phyloP scores from a whole-genome alignment of 2,329 filamentous ascomycete species.

The Nemania sp. region DNA sequence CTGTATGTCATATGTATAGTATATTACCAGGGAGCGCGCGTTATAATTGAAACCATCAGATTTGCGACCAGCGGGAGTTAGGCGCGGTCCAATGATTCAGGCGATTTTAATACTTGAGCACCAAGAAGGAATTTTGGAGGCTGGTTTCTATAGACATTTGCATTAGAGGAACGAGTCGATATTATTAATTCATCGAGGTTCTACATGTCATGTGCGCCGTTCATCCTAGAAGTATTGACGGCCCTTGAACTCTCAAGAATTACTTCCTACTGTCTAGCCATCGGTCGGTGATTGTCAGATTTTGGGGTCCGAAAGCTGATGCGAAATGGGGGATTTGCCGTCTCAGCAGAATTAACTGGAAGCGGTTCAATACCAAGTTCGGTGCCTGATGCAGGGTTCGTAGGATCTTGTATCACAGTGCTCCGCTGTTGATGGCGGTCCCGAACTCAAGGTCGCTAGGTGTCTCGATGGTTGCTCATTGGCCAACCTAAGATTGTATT shows the following conservation, averaged over 20 bases:
- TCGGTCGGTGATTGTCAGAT: too few relatives aligned
- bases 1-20: background rate
- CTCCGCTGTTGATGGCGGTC: conserved; percentile 4
- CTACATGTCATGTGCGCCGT: background rate
- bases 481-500: background rate
- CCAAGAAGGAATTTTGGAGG: background rate
- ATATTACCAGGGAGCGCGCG: background rate
- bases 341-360: background rate
- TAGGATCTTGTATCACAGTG: conserved; percentile 16
- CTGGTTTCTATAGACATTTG: background rate
- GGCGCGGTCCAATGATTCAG: background rate
- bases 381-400: background rate
- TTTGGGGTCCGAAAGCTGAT: too few relatives aligned
- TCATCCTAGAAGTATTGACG: background rate
- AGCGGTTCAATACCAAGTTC: background rate
- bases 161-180: background rate
- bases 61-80: conserved; percentile 13
- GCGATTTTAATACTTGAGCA: background rate
- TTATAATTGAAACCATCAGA: background rate
- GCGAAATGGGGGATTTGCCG: too few relatives aligned
- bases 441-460: conserved; percentile 2
- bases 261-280: too few relatives aligned
- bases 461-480: background rate
- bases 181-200: conserved; percentile 2
- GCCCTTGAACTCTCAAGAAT: too few relatives aligned